Conservation (phyloP, 148 eudicot genomes). For the Suaeda aralocaspica region DNA sequence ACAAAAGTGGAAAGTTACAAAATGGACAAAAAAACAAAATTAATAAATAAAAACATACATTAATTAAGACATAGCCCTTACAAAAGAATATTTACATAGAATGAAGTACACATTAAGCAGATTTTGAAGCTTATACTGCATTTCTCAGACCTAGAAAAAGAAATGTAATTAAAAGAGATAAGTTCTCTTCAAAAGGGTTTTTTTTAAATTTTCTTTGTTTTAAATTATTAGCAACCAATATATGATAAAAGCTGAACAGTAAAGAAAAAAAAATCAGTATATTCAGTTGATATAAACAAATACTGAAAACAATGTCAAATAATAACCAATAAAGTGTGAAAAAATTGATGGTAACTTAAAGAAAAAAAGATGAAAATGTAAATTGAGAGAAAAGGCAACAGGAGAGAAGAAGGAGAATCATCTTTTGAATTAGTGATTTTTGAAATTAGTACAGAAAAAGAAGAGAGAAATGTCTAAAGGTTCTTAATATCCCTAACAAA, state of each 20-base stretch:
- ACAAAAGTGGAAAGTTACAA: not conserved
- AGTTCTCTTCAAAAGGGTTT: slow-evolving; percentile 5
- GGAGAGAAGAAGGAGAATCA: slow-evolving; percentile 40
- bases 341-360: slow-evolving; percentile 15
- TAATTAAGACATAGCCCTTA: not conserved
- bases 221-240: slow-evolving; percentile 6
- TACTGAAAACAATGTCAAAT: slow-evolving; percentile 16
- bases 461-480: slow-evolving; percentile 19
- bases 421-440: slow-evolving; percentile 41
- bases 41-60: not conserved
- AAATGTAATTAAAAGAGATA: slow-evolving; percentile 1
- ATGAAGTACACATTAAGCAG: not conserved
- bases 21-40: not conserved
- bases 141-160: slow-evolving; percentile 3
- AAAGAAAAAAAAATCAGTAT: slow-evolving; percentile 28
- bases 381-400: slow-evolving; percentile 24
- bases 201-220: not conserved
- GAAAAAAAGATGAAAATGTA: slow-evolving; percentile 19
- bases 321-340: not conserved
- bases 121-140: slow-evolving; percentile 6
- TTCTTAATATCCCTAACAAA: slow-evolving; percentile 18
- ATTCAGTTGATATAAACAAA: slow-evolving; percentile 31
- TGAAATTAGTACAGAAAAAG: slow-evolving; percentile 39
- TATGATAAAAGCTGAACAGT: slow-evolving; percentile 26
- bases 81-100: no score